A percentile compares a stretch with the other conserved stretches of the same genome.
phyloP scores from a whole-genome alignment of 2,329 filamentous ascomycete genomes.

The Clarireedia paspali region DNA sequence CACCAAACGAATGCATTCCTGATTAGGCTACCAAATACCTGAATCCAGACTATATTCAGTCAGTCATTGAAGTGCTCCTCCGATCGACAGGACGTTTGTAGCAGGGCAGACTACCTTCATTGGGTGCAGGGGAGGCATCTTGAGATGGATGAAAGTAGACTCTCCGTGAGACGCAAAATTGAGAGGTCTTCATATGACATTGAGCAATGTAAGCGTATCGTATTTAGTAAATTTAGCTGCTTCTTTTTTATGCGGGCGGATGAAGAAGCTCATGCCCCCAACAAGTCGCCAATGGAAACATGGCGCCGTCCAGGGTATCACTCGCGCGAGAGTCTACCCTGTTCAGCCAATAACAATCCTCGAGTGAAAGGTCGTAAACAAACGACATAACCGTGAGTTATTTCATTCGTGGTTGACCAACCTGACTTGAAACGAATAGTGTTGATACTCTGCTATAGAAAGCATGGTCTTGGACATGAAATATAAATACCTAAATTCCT shows the following conservation, averaged over 20 bases:
- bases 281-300: conserved; percentile 2
- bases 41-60: not conserved
- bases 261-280: not conserved
- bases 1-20: too few relatives aligned
- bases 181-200: not conserved
- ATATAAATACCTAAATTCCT: not conserved
- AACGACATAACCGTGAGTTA: not conserved
- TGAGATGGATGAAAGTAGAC: too few relatives aligned
- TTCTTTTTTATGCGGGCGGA: not conserved
- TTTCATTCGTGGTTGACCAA: not conserved
- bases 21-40: too few relatives aligned
- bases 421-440: not conserved
- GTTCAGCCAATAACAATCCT: not conserved
- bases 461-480: not conserved
- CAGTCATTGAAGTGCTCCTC: not conserved
- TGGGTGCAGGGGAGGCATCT: too few relatives aligned
- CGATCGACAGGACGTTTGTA: not conserved
- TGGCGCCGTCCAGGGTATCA: not conserved
- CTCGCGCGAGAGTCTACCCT: not conserved
- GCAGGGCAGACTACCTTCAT: not conserved
- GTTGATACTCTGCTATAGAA: not conserved
- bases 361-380: not conserved
- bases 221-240: not conserved
- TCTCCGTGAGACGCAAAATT: too few relatives aligned
- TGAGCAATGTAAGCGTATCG: not conserved